Evolutionary conservation across 805 yeast genomes (phyloP), one percentile per base, ranked within the genome.

Genomic region (Saturnispora diversa): DNA sequence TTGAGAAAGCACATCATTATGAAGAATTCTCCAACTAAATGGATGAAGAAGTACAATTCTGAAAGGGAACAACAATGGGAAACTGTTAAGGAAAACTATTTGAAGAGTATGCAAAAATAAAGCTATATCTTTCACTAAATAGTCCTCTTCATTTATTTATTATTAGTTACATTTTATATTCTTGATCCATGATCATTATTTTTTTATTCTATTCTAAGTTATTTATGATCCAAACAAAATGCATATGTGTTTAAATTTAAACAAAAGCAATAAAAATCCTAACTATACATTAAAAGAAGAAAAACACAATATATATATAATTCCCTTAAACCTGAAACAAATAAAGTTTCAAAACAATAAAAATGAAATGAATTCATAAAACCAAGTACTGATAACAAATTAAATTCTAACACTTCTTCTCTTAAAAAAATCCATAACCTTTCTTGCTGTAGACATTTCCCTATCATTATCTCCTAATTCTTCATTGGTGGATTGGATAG

Each of bases 381-480:
- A 29, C 5, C 5, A 13, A n/a, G n/a, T n/a, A n/a, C n/a, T n/a
- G n/a, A n/a, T n/a, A n/a, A n/a, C n/a, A n/a, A n/a, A n/a, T 48
- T 44, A 62, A 24, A 62, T 61, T 48, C 67, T 56, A 42, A 62
- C 57, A 51, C 66, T 75, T 61, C 84, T 73, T 60, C 88, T 71
- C 55, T 80, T 80, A 65, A 81, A 80, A 56, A 81, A 81, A 57
- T 80, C 88, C 71, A 81, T 75, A 8, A 81, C 87, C 51, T 76
- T 77, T 54, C 78, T 75, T 5, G 92, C 86, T 2, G 92, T 80
- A 35, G 87, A 78, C 16, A 77, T 75, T 49, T 78, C 84, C 49
- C 72, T 75, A 46, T 65, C 58, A 28, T 40, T 43, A 59, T 51
- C 60, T 50, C 36, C 24, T 24, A 23, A 15, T 6, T 42, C 26